A percentile compares a stretch with the other conserved stretches of the same genome.
phyloP scores from a whole-genome alignment of 1,284 basidiomycete genomes.

The Boletus coffeatus region DNA sequence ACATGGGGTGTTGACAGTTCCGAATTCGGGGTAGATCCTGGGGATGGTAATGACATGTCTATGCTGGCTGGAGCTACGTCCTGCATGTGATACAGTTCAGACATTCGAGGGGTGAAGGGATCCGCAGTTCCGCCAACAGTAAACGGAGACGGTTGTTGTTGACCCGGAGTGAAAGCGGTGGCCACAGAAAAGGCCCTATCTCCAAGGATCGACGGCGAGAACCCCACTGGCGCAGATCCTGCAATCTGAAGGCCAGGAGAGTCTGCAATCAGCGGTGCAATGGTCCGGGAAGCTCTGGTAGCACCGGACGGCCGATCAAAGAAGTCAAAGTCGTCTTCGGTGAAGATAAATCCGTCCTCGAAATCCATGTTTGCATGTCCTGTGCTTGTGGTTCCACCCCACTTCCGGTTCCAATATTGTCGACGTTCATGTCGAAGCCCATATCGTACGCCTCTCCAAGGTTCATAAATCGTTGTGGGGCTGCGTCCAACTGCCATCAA shows the following conservation, averaged over 20 bases:
- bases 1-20: slow-evolving; percentile 51
- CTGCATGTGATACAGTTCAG: slow-evolving; percentile 20
- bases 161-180: slow-evolving; percentile 19
- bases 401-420: slow-evolving; percentile 29
- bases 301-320: slow-evolving; percentile 50
- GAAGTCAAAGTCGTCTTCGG: slow-evolving; percentile 76
- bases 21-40: slow-evolving; percentile 37
- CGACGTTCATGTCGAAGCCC: slow-evolving; percentile 44
- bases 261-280: slow-evolving; percentile 11
- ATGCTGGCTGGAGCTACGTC: slow-evolving; percentile 24
- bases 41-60: slow-evolving; percentile 36
- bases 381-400: slow-evolving; percentile 26
- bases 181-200: slow-evolving; percentile 28
- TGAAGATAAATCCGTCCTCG: slow-evolving; percentile 67
- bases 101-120: slow-evolving; percentile 29
- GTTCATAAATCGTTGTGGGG: slow-evolving; percentile 36
- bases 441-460: slow-evolving; percentile 43
- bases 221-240: slow-evolving; percentile 26
- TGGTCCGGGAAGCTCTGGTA: slow-evolving; percentile 6
- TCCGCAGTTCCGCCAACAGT: slow-evolving; percentile 23
- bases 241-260: slow-evolving; percentile 23
- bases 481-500: slow-evolving; percentile 41
- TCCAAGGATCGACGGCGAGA: slow-evolving; percentile 30
- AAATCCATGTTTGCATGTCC: slow-evolving; percentile 41
- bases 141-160: slow-evolving; percentile 29